Evolutionary conservation across 768 basidiomycete species (phyloP).

Genomic region (Mycena capillaripes): DNA sequence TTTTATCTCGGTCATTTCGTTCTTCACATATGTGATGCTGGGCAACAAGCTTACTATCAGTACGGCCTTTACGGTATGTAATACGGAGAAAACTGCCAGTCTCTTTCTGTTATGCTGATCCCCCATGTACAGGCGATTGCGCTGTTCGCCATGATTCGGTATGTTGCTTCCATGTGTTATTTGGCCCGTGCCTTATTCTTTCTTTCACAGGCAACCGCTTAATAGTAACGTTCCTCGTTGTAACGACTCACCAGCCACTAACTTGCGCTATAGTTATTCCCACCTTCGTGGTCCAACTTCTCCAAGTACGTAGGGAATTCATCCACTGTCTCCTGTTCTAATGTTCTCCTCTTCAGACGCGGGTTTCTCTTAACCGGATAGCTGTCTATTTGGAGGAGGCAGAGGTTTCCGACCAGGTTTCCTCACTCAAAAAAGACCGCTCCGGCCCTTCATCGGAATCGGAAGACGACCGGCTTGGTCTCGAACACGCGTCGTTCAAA

Average conservation of each 20-base stretch:
- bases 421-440: slow-evolving; percentile 66
- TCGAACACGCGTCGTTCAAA: slow-evolving; percentile 70
- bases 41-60: slow-evolving; percentile 84
- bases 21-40: slow-evolving; percentile 80
- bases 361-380: slow-evolving; percentile 78
- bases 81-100: background rate
- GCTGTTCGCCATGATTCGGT: slow-evolving; percentile 87
- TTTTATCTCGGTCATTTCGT: slow-evolving; percentile 86
- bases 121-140: slow-evolving; percentile 70
- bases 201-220: slow-evolving; percentile 24
- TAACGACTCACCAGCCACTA: background rate
- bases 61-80: slow-evolving; percentile 84
- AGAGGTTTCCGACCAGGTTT: slow-evolving; percentile 78
- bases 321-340: background rate
- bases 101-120: background rate
- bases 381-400: slow-evolving; percentile 78
- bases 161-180: slow-evolving; percentile 38
- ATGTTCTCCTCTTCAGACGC: slow-evolving; percentile 53
- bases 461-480: slow-evolving; percentile 63
- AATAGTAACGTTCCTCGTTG: slow-evolving; percentile 8
- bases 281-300: slow-evolving; percentile 80
- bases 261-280: slow-evolving; percentile 66
- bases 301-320: slow-evolving; percentile 60
- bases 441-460: slow-evolving; percentile 38
- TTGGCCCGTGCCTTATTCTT: slow-evolving; percentile 1